Conservation (phyloP, 345 rosid genomes). For the Lepidium aucheri region DNA sequence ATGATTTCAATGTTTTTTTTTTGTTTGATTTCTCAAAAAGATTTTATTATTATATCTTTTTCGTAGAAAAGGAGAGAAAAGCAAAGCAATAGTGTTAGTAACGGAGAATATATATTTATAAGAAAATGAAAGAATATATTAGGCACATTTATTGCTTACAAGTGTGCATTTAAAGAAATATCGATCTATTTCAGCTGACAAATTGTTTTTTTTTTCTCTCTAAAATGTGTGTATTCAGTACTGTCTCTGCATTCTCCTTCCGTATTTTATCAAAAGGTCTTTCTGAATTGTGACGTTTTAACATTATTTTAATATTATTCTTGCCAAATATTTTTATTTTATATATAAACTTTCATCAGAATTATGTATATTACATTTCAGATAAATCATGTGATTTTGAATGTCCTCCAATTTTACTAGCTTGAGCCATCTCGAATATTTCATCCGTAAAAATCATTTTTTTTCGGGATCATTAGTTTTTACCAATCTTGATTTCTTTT, state of each 20-base stretch:
- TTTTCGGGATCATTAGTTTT: no score
- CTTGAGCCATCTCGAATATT: no score
- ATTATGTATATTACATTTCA: not conserved
- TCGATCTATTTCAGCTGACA: constrained; percentile 16
- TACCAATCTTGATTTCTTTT: no score
- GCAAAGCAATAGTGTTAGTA: constrained; percentile 30
- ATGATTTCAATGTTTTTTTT: not conserved
- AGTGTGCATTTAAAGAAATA: constrained; percentile 8
- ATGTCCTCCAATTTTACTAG: no score
- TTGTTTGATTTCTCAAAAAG: not conserved
- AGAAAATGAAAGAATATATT: constrained; percentile 16
- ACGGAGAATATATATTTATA: not conserved
- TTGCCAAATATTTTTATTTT: no score
- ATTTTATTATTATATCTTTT: constrained; percentile 16
- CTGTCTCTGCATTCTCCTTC: not conserved
- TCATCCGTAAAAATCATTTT: no score
- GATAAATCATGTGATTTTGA: no score
- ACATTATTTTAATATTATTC: not conserved
- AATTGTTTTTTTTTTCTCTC: not conserved
- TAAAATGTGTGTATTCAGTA: constrained; percentile 7
- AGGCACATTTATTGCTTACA: constrained; percentile 19
- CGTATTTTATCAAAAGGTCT: not conserved
- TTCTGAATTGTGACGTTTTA: not conserved
- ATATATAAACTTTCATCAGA: not conserved
- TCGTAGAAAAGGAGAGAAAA: constrained; percentile 27